phyloP scores from a whole-genome alignment of 208 protist species.

The Crithidia sp. region DNA sequence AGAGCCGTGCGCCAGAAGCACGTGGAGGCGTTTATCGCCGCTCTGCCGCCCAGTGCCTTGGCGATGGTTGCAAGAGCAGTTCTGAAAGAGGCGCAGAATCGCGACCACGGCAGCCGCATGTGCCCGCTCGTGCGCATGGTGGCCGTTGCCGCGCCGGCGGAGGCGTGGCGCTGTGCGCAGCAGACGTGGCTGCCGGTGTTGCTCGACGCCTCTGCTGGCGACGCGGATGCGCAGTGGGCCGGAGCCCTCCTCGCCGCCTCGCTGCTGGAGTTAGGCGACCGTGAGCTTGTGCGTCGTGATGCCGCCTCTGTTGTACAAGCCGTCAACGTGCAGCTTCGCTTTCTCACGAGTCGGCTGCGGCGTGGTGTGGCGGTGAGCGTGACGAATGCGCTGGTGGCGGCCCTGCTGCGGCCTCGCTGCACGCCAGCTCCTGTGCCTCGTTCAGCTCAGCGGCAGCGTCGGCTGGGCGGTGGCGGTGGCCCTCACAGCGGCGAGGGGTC shows the following conservation, averaged over 20 bases:
- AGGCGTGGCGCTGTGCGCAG: constrained; percentile 43
- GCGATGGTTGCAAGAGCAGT: constrained; percentile 17
- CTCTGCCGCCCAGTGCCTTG: constrained; percentile 21
- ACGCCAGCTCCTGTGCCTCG: constrained; percentile 7
- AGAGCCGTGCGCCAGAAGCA: background rate
- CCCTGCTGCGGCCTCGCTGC: constrained; percentile 21
- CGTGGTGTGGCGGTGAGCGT: constrained; percentile 12
- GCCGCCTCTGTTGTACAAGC: constrained; percentile 10
- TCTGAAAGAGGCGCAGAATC: constrained; percentile 21
- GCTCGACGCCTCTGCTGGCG: constrained; percentile 15
- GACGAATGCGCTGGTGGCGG: constrained; percentile 11
- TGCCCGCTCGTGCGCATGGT: constrained; percentile 41
- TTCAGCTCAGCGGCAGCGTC: background rate
- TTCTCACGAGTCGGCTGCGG: constrained; percentile 25
- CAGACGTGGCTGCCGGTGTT: constrained; percentile 45
- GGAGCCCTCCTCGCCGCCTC: constrained; percentile 45
- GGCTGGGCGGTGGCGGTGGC: background rate
- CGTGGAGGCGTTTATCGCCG: constrained; percentile 20
- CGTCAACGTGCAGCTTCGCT: constrained; percentile 23
- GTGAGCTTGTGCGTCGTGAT: constrained; percentile 2
- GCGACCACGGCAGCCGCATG: constrained; percentile 37
- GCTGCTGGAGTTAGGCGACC: constrained; percentile 38
- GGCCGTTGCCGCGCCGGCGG: constrained; percentile 36
- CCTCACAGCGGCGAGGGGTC: background rate
- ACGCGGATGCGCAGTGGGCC: constrained; percentile 47